phyloP scores from a whole-genome alignment of 2,329 filamentous ascomycete genomes.

The Trichophyton simii region DNA sequence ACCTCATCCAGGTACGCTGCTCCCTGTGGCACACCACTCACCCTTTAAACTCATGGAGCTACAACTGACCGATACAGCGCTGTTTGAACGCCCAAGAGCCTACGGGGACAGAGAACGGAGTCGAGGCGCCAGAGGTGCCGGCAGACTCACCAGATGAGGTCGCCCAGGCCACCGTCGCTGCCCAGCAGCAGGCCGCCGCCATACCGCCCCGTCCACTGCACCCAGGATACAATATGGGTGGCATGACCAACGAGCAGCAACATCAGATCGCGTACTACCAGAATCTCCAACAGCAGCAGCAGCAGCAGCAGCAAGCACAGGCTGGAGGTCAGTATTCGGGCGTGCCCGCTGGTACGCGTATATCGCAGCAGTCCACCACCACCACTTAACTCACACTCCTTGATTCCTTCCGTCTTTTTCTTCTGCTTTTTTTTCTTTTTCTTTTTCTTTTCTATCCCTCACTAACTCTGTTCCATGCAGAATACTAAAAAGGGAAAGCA shows the following conservation, averaged over 20 bases:
- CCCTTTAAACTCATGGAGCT: not conserved
- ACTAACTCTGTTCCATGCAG: not conserved
- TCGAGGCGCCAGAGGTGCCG: constrained; percentile 56
- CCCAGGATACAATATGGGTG: constrained; percentile 44
- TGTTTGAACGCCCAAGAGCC: constrained; percentile 95
- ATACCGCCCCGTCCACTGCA: constrained; percentile 44
- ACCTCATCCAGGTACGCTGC: constrained; percentile 78
- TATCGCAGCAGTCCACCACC: not conserved
- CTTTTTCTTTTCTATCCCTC: not conserved
- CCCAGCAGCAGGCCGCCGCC: constrained; percentile 57
- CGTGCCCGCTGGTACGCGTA: not conserved
- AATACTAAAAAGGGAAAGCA: not conserved
- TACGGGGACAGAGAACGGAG: constrained; percentile 66
- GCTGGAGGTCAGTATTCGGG: constrained; percentile 50
- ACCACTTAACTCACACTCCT: not conserved
- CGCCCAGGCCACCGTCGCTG: constrained; percentile 59
- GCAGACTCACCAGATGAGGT: constrained; percentile 90
- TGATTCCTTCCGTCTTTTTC: not conserved
- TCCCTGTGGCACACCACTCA: not conserved
- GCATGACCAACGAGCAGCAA: constrained; percentile 51
- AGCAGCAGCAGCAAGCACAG: constrained; percentile 55
- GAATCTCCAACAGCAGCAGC: constrained; percentile 63
- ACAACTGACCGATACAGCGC: constrained; percentile 45
- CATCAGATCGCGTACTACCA: constrained; percentile 73
- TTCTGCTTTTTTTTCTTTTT: not conserved